Evolutionary conservation across 2,329 filamentous ascomycete species (phyloP).

Genomic region (Canariomyces notabilis): DNA sequence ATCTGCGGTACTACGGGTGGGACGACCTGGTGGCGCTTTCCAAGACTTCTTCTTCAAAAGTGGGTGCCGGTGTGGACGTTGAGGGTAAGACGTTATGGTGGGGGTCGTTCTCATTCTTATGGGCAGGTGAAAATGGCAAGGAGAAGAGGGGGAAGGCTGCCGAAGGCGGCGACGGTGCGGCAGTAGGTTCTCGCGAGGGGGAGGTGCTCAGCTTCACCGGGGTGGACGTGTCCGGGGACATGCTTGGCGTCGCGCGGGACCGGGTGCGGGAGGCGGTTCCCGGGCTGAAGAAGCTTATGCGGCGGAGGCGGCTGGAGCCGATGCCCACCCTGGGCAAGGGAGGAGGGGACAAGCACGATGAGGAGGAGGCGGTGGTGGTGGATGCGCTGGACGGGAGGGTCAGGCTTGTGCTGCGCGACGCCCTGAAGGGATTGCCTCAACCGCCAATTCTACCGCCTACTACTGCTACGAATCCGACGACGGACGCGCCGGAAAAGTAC

Average conservation of each 20-base stretch:
- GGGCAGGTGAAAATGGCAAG: background rate
- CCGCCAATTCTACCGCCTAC: too few relatives aligned
- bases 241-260: constrained; percentile 53
- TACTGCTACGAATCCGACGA: too few relatives aligned
- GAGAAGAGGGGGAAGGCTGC: too few relatives aligned
- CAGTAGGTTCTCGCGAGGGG: constrained; percentile 19
- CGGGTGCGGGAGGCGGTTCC: constrained; percentile 44
- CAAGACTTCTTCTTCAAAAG: constrained; percentile 20
- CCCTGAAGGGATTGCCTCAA: constrained; percentile 39
- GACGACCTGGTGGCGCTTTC: constrained; percentile 31
- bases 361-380: constrained; percentile 21
- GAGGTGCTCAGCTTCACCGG: constrained; percentile 54
- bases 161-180: too few relatives aligned
- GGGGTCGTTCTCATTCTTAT: background rate
- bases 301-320: constrained; percentile 26
- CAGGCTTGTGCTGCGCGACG: constrained; percentile 46
- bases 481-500: constrained; percentile 40
- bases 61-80: constrained; percentile 8
- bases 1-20: constrained; percentile 57
- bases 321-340: constrained; percentile 19
- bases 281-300: constrained; percentile 36
- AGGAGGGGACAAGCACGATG: background rate
- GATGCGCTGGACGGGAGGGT: constrained; percentile 39
- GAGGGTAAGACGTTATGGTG: background rate
- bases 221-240: constrained; percentile 55